phyloP scores from a whole-genome alignment of 169 alveolate genomes.

The Plasmodium gaboni region DNA sequence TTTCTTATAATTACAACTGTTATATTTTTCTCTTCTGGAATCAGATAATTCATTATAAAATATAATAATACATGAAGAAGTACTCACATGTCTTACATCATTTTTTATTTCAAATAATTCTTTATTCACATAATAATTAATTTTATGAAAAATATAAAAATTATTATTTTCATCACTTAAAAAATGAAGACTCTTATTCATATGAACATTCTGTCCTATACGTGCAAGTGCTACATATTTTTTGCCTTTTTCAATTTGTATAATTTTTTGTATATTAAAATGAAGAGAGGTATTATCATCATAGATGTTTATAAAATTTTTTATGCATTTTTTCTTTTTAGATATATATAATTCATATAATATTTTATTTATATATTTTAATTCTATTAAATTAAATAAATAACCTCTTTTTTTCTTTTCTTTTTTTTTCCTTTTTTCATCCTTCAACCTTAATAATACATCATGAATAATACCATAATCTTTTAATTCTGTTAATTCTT shows the following conservation, averaged over 20 bases:
- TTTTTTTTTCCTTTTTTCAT: not conserved
- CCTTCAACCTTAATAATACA: slow-evolving; percentile 6
- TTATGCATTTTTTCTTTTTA: slow-evolving; percentile 7
- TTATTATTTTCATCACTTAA: slow-evolving; percentile 4
- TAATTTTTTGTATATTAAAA: slow-evolving; percentile 16
- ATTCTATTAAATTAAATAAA: slow-evolving; percentile 48
- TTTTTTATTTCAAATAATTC: not conserved
- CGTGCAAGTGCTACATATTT: not conserved
- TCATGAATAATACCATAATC: slow-evolving; percentile 15
- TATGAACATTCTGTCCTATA: not conserved
- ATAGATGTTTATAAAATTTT: slow-evolving; percentile 6
- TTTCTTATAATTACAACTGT: no score
- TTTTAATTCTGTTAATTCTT: slow-evolving; percentile 27
- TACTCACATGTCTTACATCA: no score
- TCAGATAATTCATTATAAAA: slow-evolving; percentile 11
- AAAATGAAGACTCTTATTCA: slow-evolving; percentile 8
- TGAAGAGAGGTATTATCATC: not conserved
- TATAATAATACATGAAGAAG: slow-evolving; percentile 13
- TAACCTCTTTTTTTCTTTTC: slow-evolving; percentile 22
- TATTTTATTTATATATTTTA: slow-evolving; percentile 37
- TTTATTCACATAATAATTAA: slow-evolving; percentile 45
- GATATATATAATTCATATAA: slow-evolving; percentile 10
- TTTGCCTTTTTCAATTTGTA: slow-evolving; percentile 17
- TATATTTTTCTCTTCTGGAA: not conserved
- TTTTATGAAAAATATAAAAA: slow-evolving; percentile 55